These are phyloP conservation scores for Fusarium foetens DNA, from an alignment of 2,329 filamentous ascomycete species.

Conservation along the genomic window DNA sequence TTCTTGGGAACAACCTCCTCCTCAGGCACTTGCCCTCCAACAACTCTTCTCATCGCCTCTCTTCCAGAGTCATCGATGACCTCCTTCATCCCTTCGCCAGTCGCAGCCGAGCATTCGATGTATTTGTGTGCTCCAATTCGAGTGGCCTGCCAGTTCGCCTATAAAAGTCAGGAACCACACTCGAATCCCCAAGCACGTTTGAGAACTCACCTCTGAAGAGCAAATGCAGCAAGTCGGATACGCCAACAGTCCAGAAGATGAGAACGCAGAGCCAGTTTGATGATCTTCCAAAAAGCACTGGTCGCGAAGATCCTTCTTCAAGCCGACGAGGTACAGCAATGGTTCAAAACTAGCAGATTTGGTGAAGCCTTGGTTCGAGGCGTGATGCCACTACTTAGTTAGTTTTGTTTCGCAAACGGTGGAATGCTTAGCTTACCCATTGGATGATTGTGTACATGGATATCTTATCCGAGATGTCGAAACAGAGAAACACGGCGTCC, in stretches of 20 bases:
- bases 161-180: background rate
- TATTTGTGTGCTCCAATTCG: constrained; percentile 47
- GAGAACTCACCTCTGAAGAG: constrained; percentile 42
- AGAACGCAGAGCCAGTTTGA: constrained; percentile 5
- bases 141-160: constrained; percentile 49
- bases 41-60: constrained; percentile 39
- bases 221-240: constrained; percentile 48
- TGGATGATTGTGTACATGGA: constrained; percentile 49
- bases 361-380: constrained; percentile 44
- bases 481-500: constrained; percentile 54
- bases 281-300: constrained; percentile 41
- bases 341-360: constrained; percentile 31
- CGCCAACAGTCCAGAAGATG: constrained; percentile 17
- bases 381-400: constrained; percentile 45
- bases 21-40: constrained; percentile 13
- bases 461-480: constrained; percentile 50
- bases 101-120: constrained; percentile 51
- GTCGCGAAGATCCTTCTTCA: constrained; percentile 49
- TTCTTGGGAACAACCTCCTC: constrained; percentile 24
- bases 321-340: constrained; percentile 48
- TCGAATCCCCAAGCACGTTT: no score
- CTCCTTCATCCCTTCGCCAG: constrained; percentile 48
- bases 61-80: constrained; percentile 44
- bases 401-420: background rate
- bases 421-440: constrained; percentile 45